These are phyloP conservation scores for Fusarium stilboides DNA, from an alignment of 2,329 filamentous ascomycete species.

Conservation along the genomic window DNA sequence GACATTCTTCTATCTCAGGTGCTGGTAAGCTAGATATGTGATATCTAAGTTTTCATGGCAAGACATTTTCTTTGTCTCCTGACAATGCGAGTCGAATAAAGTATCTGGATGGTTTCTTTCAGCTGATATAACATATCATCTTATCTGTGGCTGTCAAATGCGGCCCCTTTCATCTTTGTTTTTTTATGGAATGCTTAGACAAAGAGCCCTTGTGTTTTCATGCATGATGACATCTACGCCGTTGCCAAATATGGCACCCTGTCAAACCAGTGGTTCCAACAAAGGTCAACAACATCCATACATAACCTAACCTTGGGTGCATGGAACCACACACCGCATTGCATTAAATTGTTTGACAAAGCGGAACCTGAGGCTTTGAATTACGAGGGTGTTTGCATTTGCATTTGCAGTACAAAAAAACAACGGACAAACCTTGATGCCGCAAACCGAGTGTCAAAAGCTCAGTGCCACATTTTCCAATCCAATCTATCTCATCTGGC, in stretches of 20 bases:
- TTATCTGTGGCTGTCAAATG: neutral
- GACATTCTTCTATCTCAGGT: no score
- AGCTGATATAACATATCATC: no score
- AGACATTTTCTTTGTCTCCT: no score
- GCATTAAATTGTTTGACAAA: neutral
- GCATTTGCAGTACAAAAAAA: neutral
- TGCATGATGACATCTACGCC: slow-evolving; percentile 37
- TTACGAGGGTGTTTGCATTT: slow-evolving; percentile 9
- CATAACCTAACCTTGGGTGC: neutral
- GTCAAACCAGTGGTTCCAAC: slow-evolving; percentile 2
- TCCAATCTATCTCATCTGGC: neutral
- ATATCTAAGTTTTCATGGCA: no score
- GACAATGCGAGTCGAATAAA: neutral
- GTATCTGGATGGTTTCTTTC: neutral
- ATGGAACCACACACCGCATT: neutral
- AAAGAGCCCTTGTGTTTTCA: slow-evolving; percentile 28
- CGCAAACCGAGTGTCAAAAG: neutral
- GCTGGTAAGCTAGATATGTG: no score
- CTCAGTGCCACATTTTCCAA: neutral
- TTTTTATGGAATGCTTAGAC: slow-evolving; percentile 18
- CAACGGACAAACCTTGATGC: slow-evolving; percentile 10
- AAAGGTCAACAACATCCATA: slow-evolving; percentile 3
- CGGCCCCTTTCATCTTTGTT: slow-evolving; percentile 4
- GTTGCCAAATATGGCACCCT: neutral
- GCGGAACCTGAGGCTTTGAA: neutral